Evolutionary conservation across 169 alveolate genomes (phyloP), one percentile per base, ranked within the genome.

Genomic region (Cryptosporidium ryanae): DNA sequence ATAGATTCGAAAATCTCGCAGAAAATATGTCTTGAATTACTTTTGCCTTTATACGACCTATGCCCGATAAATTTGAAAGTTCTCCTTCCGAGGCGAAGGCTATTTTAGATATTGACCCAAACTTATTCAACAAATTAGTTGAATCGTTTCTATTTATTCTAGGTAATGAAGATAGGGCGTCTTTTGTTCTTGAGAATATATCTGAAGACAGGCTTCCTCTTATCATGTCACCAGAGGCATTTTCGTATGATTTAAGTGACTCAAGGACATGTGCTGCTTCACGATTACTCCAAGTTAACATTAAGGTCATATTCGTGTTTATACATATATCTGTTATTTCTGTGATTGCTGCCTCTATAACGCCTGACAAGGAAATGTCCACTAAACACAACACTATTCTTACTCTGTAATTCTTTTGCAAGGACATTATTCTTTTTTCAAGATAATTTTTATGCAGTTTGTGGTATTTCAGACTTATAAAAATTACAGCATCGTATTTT

Each of bases 241-340:
- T 66, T 32, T 89, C 92, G 34, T 66, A 82, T 6, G 91, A 70
- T 27, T 82, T 90, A 12, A 82, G 52, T 65, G 82, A 65, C 76
- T 82, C 89, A 48, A 90, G 82, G 32, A 90, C 67, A 10, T 61
- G 84, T 15, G 84, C 91, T 18, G 92, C 92, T 63, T 90, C 91
- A 7, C 65, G 66, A 8, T 63, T 54, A n/a, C 82, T 82, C 82
- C 84, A 61, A 5, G 89, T 59, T 7, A 90, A 52, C 44, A 54
- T 57, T 31, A 64, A 23, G n/a, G 91, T 81, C 65, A 64, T 82
- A 82, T 67, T 61, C 6, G 25, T 21, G 59, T 76, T 65, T 43
- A 76, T 43, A 27, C 87, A 76, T 43, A 76, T 61, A 55, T 76
- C 71, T 0, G 87, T 76, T 10, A 76, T 59, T 8, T 76, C 87